Base-by-base conservation (phyloP, 2,329 filamentous ascomycete species). In the Alternaria rosae region DNA sequence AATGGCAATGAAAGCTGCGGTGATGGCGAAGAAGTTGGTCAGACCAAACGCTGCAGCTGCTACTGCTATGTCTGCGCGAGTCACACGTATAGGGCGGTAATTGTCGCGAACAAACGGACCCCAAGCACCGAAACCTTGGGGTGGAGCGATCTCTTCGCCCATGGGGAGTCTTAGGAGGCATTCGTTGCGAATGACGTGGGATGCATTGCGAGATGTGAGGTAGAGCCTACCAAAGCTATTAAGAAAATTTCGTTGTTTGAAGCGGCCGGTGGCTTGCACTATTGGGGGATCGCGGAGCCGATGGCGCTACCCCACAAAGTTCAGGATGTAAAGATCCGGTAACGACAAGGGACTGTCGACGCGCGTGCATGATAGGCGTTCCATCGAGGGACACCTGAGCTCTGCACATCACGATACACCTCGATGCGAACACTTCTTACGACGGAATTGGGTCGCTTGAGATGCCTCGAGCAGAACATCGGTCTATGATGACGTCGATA, bases 1-100 rank as follows among this genome's bases (percentile, higher is more conserved):
- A 26, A 64, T 45, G 8, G 74, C 79, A 38, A 71, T 64, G 54
- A 76, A 81, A 35, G 78, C 69, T 7, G 76, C 71, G 11, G 62
- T 48, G 12, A 65, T 44, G 5, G 65, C 71, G 58, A 73, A 71
- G 7, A 70, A 2, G 9, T 66, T 62, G 10, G 72, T 63, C 5
- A 75, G 28, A 1, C 59, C 66, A 45, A 73, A 75, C 1, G 69
- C 65, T 3, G 62, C 50, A 11, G 66, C 45, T 9, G 71, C 72
- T 17, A 73, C 52, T 10, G 62, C 67, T 13, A 76, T 54, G 30
- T 70, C 70, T 9, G 55, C 38, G 5, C 54, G 61, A 5, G 60
- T 75, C 54, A 75, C 66, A 7, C 62, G 59, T 26, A 68, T 59
- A 15, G 67, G 50, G 5, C 55, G 21, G 38, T 71, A 76, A 42